Conservation (phyloP, 345 rosid genomes). For the Draba incana region DNA sequence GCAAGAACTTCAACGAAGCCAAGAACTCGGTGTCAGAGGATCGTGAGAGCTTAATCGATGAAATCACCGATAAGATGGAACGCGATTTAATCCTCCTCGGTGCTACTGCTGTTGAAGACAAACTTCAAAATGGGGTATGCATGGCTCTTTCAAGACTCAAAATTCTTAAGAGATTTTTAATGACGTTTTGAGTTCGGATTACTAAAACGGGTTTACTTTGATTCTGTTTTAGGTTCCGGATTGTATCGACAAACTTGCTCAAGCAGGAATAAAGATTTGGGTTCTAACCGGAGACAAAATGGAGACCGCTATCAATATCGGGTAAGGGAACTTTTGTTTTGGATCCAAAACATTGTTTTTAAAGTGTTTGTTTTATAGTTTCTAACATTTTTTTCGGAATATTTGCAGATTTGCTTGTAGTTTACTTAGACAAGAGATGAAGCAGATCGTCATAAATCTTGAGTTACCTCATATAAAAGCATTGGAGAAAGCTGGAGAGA, state of each 20-base stretch:
- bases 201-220: slow-evolving; percentile 10
- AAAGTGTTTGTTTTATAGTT: slow-evolving; percentile 15
- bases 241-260: slow-evolving; percentile 96
- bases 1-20: slow-evolving; percentile 65
- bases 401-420: slow-evolving; percentile 89
- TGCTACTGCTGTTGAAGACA: slow-evolving; percentile 96
- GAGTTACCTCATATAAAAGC: slow-evolving; percentile 69
- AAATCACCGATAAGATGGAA: slow-evolving; percentile 71
- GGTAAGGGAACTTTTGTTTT: slow-evolving; percentile 47
- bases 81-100: slow-evolving; percentile 82
- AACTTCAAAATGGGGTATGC: slow-evolving; percentile 91
- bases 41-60: slow-evolving; percentile 73
- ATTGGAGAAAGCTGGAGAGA: slow-evolving; percentile 75
- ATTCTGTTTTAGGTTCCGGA: slow-evolving; percentile 77
- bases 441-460: slow-evolving; percentile 77
- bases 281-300: slow-evolving; percentile 97
- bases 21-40: slow-evolving; percentile 63
- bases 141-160: slow-evolving; percentile 23
- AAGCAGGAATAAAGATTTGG: slow-evolving; percentile 96
- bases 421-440: slow-evolving; percentile 95
- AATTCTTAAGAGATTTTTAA: background rate
- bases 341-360: slow-evolving; percentile 10
- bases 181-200: background rate
- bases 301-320: slow-evolving; percentile 98
- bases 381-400: slow-evolving; percentile 2